Percentiles rank a stretch among this genome's conserved stretches.
phyloP scores from a whole-genome alignment of 139 green algal species.

The Tetradesmus obliquus region DNA sequence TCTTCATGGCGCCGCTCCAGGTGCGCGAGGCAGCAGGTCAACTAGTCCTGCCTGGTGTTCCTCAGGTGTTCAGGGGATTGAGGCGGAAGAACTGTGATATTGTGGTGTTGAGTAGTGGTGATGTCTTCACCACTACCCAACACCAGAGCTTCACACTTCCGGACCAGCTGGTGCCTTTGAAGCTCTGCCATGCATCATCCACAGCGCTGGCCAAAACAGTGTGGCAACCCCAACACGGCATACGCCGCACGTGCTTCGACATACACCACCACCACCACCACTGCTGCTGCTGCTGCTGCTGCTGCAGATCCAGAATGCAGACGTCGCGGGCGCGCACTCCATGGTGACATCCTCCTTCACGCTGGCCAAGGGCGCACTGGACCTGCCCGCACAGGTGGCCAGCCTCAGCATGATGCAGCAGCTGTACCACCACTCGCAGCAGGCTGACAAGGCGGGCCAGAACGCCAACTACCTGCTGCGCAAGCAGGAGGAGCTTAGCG shows the following conservation, averaged over 20 bases:
- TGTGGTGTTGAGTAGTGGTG: not conserved
- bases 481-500: conserved; percentile 40
- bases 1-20: conserved; percentile 43
- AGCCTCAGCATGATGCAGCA: conserved; percentile 32
- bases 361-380: conserved; percentile 6
- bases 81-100: no score
- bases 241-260: no score
- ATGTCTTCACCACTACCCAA: not conserved
- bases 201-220: no score
- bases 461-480: conserved; percentile 39
- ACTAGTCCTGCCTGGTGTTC: not conserved
- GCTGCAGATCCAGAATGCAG: not conserved
- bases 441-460: conserved; percentile 25
- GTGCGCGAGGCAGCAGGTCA: not conserved
- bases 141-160: not conserved
- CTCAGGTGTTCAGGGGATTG: not conserved
- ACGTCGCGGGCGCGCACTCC: not conserved
- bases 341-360: conserved; percentile 38
- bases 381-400: conserved; percentile 37
- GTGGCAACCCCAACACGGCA: no score
- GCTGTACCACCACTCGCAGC: not conserved
- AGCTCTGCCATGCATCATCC: no score
- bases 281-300: not conserved
- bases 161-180: no score
- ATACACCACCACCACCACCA: not conserved